phyloP scores from a whole-genome alignment of 352 stramenopile genomes.

The Globisporangium solare region DNA sequence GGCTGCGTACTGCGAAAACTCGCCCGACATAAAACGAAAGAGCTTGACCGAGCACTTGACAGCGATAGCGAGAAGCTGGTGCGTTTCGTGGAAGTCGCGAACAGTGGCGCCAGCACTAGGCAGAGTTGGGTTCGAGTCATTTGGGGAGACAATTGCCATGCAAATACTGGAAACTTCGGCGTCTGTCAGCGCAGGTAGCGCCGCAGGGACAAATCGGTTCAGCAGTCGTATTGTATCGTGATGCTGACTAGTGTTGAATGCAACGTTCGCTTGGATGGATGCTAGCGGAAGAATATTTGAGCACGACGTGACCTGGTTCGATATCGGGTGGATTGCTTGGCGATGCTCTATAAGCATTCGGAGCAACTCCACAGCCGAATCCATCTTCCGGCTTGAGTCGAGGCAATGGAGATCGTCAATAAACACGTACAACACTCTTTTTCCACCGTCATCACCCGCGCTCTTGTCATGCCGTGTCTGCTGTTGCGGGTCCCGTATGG shows the following conservation, averaged over 20 bases:
- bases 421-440: conserved; percentile 30
- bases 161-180: conserved; percentile 51
- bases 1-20: conserved; percentile 9
- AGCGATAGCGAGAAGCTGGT: conserved; percentile 30
- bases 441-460: not conserved
- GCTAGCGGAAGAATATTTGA: conserved; percentile 23
- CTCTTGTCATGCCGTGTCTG: not conserved
- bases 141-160: conserved; percentile 16
- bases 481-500: not conserved
- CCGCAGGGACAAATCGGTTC: conserved; percentile 29
- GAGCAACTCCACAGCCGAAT: conserved; percentile 42
- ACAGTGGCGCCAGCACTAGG: not conserved
- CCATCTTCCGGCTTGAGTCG: conserved; percentile 11
- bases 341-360: conserved; percentile 41
- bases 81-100: conserved; percentile 23
- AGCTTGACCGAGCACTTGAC: conserved; percentile 58
- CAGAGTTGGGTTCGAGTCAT: not conserved
- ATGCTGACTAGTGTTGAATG: not conserved
- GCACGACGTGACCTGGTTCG: conserved; percentile 25
- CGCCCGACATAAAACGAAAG: conserved; percentile 30
- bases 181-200: conserved; percentile 28
- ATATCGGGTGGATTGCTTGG: conserved; percentile 30
- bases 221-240: conserved; percentile 24
- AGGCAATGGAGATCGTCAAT: conserved; percentile 62
- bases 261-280: conserved; percentile 20